These are phyloP conservation scores for Strobilomyces echinocephalus DNA, from an alignment of 768 basidiomycete genomes.

Conservation along the genomic window DNA sequence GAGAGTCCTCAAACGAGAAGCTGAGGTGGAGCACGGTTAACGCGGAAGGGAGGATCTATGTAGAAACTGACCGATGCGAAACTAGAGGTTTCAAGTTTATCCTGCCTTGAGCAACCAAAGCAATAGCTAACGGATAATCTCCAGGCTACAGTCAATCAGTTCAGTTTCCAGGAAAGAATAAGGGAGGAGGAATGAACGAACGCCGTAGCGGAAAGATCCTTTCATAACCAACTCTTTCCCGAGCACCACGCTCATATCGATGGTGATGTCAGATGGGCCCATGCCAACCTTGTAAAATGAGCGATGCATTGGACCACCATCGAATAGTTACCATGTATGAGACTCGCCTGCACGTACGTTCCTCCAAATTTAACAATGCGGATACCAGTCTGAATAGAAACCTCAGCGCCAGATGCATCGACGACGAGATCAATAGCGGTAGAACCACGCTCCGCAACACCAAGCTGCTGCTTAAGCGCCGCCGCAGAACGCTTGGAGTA, in stretches of 20 bases:
- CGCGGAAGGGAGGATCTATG: background rate
- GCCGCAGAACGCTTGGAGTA: conserved; percentile 73
- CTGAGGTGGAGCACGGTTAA: conserved; percentile 30
- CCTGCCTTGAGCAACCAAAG: conserved; percentile 74
- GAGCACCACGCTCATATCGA: conserved; percentile 67
- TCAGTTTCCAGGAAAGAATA: background rate
- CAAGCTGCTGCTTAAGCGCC: conserved; percentile 58
- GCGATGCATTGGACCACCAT: background rate
- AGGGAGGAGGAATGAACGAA: conserved; percentile 32
- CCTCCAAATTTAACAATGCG: conserved; percentile 74
- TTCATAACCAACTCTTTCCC: conserved; percentile 78
- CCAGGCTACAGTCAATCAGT: conserved; percentile 51
- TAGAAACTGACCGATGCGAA: conserved; percentile 64
- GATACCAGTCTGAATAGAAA: conserved; percentile 83
- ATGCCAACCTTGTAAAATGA: conserved; percentile 65
- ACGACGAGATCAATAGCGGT: conserved; percentile 79
- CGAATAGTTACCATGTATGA: background rate
- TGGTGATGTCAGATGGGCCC: conserved; percentile 69
- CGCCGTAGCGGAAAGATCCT: conserved; percentile 91
- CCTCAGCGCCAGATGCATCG: conserved; percentile 91
- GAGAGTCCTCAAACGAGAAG: conserved; percentile 72
- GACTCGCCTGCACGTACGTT: conserved; percentile 57
- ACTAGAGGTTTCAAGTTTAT: conserved; percentile 86
- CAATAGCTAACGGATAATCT: conserved; percentile 80
- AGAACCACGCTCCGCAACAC: conserved; percentile 65